phyloP scores from a whole-genome alignment of 2,329 filamentous ascomycete genomes.

The Cercospora sojina region DNA sequence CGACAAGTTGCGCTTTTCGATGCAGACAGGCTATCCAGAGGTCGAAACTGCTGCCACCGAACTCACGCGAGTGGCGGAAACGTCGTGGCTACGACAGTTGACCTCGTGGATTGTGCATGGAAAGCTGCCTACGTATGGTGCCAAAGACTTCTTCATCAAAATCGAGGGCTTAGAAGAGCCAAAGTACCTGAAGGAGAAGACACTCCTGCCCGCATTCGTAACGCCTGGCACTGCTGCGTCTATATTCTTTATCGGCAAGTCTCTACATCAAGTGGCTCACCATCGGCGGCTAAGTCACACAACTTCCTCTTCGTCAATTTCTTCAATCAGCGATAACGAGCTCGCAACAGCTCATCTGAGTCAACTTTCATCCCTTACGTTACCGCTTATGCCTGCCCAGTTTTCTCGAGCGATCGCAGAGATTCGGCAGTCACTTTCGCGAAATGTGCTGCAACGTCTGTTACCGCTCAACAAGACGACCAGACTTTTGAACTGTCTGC shows the following conservation, averaged over 20 bases:
- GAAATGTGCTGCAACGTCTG: constrained; percentile 78
- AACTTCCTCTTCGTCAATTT: constrained; percentile 7
- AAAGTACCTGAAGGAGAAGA: constrained; percentile 57
- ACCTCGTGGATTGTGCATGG: constrained; percentile 91
- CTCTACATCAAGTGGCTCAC: constrained; percentile 74
- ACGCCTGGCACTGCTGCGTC: constrained; percentile 71
- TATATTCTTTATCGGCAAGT: constrained; percentile 87
- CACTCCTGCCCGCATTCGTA: constrained; percentile 76
- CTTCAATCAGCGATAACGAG: constrained; percentile 48
- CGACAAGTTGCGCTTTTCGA: constrained; percentile 69
- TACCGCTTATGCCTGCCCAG: constrained; percentile 70
- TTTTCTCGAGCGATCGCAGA: constrained; percentile 71
- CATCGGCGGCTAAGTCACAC: constrained; percentile 22
- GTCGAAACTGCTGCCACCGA: constrained; percentile 74
- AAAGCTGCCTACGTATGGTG: constrained; percentile 71
- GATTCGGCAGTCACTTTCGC: constrained; percentile 78
- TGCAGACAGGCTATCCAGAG: constrained; percentile 85
- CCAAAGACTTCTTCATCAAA: constrained; percentile 80
- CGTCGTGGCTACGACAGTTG: constrained; percentile 85
- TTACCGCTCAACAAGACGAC: constrained; percentile 75
- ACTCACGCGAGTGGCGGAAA: constrained; percentile 76
- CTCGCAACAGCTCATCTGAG: constrained; percentile 68
- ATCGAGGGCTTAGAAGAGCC: constrained; percentile 33
- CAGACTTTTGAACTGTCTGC: constrained; percentile 72
- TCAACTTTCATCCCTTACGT: constrained; percentile 65